Percentiles rank a stretch among this genome's conserved stretches.
Evolutionary conservation across 345 rosid species (phyloP).

Genomic region (Eucalyptus shirleyi): DNA sequence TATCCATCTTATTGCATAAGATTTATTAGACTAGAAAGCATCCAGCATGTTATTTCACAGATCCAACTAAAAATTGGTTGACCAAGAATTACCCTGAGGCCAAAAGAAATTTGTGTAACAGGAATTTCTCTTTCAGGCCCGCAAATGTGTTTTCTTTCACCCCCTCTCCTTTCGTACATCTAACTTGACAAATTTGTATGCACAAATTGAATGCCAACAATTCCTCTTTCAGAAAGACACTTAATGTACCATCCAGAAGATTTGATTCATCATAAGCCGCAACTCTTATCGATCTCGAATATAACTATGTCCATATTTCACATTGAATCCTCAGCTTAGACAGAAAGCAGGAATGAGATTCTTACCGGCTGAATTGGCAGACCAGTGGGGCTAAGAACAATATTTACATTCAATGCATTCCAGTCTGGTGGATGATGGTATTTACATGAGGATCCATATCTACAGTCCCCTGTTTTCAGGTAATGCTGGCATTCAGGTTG

Average conservation of each 20-base stretch:
- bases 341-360: not conserved
- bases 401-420: slow-evolving; percentile 25
- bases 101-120: not conserved
- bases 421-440: slow-evolving; percentile 80
- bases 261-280: not conserved
- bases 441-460: slow-evolving; percentile 75
- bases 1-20: not conserved
- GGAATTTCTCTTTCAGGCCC: not conserved
- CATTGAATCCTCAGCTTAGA: not conserved
- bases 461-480: slow-evolving; percentile 86
- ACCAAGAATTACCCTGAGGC: not conserved
- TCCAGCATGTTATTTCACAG: not conserved
- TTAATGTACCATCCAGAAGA: not conserved
- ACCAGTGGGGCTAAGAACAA: slow-evolving; percentile 51
- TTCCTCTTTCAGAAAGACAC: not conserved
- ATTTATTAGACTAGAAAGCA: not conserved
- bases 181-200: not conserved
- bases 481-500: slow-evolving; percentile 83
- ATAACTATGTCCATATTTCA: not conserved
- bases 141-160: not conserved
- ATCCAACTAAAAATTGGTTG: not conserved
- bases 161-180: not conserved
- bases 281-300: not conserved
- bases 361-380: slow-evolving; percentile 87
- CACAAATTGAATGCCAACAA: not conserved